Evolutionary conservation across 2,329 filamentous ascomycete species (phyloP).

Genomic region (Ilyonectria mors-panacis): DNA sequence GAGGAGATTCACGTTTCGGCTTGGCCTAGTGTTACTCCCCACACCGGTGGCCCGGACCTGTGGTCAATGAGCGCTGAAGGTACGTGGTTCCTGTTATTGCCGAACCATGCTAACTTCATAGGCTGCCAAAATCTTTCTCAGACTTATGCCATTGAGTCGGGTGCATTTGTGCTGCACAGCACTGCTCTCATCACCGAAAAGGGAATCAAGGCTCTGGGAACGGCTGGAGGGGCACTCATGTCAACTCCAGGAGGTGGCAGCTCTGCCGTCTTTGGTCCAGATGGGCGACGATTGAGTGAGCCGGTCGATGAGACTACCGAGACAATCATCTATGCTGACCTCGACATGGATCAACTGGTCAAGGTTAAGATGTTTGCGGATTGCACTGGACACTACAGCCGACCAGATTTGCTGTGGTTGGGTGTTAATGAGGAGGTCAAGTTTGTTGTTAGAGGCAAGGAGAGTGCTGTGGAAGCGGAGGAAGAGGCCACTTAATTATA

Average conservation of each 20-base stretch:
- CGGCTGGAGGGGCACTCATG: not conserved
- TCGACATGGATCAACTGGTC: conserved; percentile 15
- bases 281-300: conserved; percentile 19
- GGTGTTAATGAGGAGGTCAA: conserved; percentile 9
- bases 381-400: conserved; percentile 16
- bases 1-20: conserved; percentile 62
- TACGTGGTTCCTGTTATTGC: not conserved
- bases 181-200: conserved; percentile 15
- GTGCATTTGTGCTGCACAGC: conserved; percentile 21
- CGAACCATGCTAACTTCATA: not conserved
- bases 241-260: conserved; percentile 16
- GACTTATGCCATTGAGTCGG: conserved; percentile 25
- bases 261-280: conserved; percentile 20
- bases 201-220: conserved; percentile 9
- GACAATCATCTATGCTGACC: conserved; percentile 12
- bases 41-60: conserved; percentile 10
- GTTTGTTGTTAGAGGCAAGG: not conserved
- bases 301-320: not conserved
- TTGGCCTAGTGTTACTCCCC: conserved; percentile 56
- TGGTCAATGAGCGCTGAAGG: conserved; percentile 24
- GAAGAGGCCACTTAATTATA: not conserved
- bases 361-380: conserved; percentile 17
- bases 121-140: conserved; percentile 21
- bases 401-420: conserved; percentile 26
- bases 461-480: not conserved